Conservation (phyloP, 139 green algal species). For the Klebsormidium nitens region DNA sequence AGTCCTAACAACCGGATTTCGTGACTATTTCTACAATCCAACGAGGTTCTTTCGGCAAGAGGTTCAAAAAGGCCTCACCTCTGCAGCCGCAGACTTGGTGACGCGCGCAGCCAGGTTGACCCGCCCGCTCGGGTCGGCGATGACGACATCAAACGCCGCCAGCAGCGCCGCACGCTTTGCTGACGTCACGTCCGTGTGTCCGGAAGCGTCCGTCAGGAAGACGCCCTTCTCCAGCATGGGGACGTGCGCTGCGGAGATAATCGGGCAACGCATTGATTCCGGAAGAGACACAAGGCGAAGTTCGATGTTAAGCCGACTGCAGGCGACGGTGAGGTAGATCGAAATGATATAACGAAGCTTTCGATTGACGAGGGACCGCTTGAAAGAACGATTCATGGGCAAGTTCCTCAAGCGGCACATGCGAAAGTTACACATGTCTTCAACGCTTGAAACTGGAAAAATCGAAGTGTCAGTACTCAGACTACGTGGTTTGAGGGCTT, state of each 20-base stretch:
- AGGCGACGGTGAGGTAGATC: no score
- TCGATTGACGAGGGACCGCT: no score
- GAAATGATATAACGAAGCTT: no score
- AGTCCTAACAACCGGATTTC: no score
- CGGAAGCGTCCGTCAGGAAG: conserved; percentile 6
- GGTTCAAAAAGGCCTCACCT: conserved; percentile 20
- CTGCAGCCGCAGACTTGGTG: conserved; percentile 12
- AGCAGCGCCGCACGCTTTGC: not conserved
- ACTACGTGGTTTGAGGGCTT: conserved; percentile 11
- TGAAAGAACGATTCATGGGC: not conserved
- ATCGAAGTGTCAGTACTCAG: conserved; percentile 4
- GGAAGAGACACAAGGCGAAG: no score
- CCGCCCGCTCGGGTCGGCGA: conserved; percentile 13
- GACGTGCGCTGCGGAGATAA: conserved; percentile 1
- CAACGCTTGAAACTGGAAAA: not conserved
- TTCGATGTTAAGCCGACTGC: no score
- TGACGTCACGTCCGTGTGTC: no score
- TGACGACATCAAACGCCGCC: conserved; percentile 14
- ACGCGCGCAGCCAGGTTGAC: conserved; percentile 33
- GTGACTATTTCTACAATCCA: no score
- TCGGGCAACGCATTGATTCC: no score
- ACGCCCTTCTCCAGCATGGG: conserved; percentile 26
- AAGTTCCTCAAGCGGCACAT: no score
- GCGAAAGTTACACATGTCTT: no score
- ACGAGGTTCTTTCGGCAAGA: no score